Evolutionary conservation across 495 filamentous ascomycete species (phyloP), one percentile per base, ranked within the genome.

Genomic region (Lasiosphaeriaceae sp.): DNA sequence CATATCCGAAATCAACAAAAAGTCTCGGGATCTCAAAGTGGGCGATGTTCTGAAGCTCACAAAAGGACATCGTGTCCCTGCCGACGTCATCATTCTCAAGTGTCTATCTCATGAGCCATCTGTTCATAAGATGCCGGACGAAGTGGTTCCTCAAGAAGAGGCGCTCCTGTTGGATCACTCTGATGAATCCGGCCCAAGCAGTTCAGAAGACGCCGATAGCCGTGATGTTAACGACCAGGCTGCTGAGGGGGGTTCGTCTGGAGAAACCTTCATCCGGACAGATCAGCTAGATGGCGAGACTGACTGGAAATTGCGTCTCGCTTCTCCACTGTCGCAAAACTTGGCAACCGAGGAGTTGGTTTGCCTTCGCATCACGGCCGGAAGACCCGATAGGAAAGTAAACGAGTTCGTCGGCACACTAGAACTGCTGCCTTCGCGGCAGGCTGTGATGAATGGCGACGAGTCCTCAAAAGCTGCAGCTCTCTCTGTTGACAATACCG

Each of bases 221-320:
- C 19, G 31, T 43, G 20, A 7, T 11, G 51, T 55, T 11, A 57
- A 56, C 23, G 56, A 55, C 17, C 50, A 54, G 14, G 57, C 51
- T 6, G 47, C 37, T 54, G 67, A 61, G 60, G 71, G 59, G 22
- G 64, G 70, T 31, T 68, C 78, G 20, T 77, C 82, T 19, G 91
- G 91, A 34, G 95, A 99, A 66, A 90, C 95, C 1, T 99, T 99
- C 60, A 97, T 99, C 59, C 83, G 93, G 43, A 99, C 95, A 2
- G 95, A 99, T 69, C 95, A 99, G 67, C 80, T 99, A 11, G 95
- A 99, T 62, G 95, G 95, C 55, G 95, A 99, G 72, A 99, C 95
- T 8, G 95, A 99, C 64, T 99, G 95, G 95, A 99, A 99, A 71
- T 78, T 99, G 35, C 86, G 95, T 4, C 69, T 97, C 3, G 90